These are phyloP conservation scores for Penicillium samsonianum DNA, from an alignment of 495 filamentous ascomycete genomes.

Conservation along the genomic window DNA sequence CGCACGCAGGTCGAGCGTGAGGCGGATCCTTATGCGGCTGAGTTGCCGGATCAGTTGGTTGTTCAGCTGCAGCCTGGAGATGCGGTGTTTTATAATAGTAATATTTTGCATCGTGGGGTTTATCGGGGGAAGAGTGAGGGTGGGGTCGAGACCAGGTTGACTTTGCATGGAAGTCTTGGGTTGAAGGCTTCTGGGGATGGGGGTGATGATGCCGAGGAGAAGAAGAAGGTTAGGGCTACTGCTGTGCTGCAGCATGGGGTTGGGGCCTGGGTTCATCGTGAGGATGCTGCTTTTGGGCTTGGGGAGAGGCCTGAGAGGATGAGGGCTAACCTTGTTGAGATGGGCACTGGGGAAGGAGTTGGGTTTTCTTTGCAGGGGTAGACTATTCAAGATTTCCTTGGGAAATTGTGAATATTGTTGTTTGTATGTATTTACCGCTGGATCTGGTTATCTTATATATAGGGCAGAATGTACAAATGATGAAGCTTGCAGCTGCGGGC, in stretches of 20 bases:
- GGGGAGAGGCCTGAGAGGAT: slow-evolving; percentile 51
- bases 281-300: slow-evolving; percentile 55
- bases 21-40: slow-evolving; percentile 57
- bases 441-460: neutral
- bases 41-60: slow-evolving; percentile 59
- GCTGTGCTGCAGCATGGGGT: slow-evolving; percentile 87
- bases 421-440: neutral
- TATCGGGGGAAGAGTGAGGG: slow-evolving; percentile 54
- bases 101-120: slow-evolving; percentile 80
- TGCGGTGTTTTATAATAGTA: slow-evolving; percentile 83
- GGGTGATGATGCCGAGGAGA: slow-evolving; percentile 28
- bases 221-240: slow-evolving; percentile 58
- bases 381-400: neutral
- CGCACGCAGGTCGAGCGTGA: slow-evolving; percentile 64
- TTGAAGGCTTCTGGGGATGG: slow-evolving; percentile 48
- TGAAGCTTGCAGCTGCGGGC: neutral
- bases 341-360: slow-evolving; percentile 61
- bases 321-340: slow-evolving; percentile 55
- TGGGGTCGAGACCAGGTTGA: slow-evolving; percentile 62
- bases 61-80: slow-evolving; percentile 71
- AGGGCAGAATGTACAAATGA: neutral
- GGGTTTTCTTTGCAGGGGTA: slow-evolving; percentile 56
- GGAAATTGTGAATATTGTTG: slow-evolving; percentile 1
- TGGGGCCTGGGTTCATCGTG: slow-evolving; percentile 66
- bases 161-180: slow-evolving; percentile 80